Evolutionary conservation across 2,329 filamentous ascomycete genomes (phyloP), one percentile per base, ranked within the genome.

Genomic region (Trichoderma sp.): DNA sequence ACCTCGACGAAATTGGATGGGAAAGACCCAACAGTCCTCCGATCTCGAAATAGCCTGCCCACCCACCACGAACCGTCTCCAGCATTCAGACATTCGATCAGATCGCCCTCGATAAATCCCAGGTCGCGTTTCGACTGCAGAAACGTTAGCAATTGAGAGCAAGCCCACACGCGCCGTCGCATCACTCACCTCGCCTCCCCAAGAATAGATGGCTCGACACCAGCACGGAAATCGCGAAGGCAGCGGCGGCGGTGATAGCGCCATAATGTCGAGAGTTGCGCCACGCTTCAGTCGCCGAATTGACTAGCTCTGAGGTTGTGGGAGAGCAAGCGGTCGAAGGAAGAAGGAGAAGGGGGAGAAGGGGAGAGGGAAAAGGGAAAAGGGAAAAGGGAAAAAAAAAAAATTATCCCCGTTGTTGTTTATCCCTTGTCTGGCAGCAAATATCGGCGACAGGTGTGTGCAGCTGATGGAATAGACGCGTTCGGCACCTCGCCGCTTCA

Each of bases 41-140:
- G 90, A 80, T 99, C 95, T 73, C 95, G 89, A 76, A 90, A 92
- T 76, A 99, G 81, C 71, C 94, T 89, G 57, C 95, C 95, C 81
- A 94, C 97, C 95, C 95, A 99, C 95, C 95, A 99, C 56, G 92
- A 94, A 63, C 95, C 95, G 81, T 99, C 95, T 71, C 95, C 95
- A 22, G 95, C 95, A 78, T 99, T 99, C 64, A 99, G 85, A 76
- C 94, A 97, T 86, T 99, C 95, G 78, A 99, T 99, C 72, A 99
- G 81, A 80, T 99, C 95, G 71, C 95, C 95, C 80, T 99, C 95
- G 73, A 99, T 91, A 80, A 99, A 99, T 17, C 95, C 95, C 68
- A 99, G 86, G 77, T 99, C 95, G 78, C 91, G 89, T 83, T 97
- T 97, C 27, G 91, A 94, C 89, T 91, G 69, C 58, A 34, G 17